Evolutionary conservation across 1,139 yeast species (phyloP), one percentile per base, ranked within the genome.

Genomic region (Chernovozyma sophiae-reginae): DNA sequence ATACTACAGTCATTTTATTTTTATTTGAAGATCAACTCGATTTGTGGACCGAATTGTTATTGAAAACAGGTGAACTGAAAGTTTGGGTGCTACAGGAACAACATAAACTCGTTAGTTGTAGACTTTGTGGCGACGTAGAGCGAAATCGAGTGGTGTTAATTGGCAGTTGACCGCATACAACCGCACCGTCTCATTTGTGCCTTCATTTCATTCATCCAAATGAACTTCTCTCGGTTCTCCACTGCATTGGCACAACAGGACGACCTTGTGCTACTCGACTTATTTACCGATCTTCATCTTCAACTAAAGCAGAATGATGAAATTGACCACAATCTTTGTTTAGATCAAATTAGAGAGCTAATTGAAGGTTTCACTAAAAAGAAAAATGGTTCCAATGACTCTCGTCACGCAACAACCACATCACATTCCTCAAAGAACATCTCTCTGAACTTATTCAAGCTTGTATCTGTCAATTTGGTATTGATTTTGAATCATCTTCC

Each of bases 401-500:
- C 6, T 20, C 10, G 8, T 7, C 6, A 20, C 8, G 6, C 29
- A 8, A 16, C 6, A 26, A 13, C 17, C 12, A 6, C 29, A 7
- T 6, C 29, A 13, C 6, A 26, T 17, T 22, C 25, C 17, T 2
- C 25, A 12, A 18, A 25, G 8, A 25, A 11, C 4, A 11, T 44
- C 22, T 60, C 68, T 1, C 37, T 47, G 16, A 61, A 61, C 42
- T 33, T 61, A 24, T 58, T 53, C 45, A 58, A 60, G 30, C 44
- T 68, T 15, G 45, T 64, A 4, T 61, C 74, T 1, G 46, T 60
- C 32, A 60, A 57, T 37, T 43, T 62, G 32, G 51, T 58, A 4
- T 19, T 55, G 32, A 57, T 65, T 2, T 55, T 69, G 32, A 50
- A 53, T 8, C 51, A 59, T 18, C 46, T 64, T 16, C 62, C 73